Evolutionary conservation across 768 basidiomycete genomes (phyloP).

Genomic region (Mycena vitilis): DNA sequence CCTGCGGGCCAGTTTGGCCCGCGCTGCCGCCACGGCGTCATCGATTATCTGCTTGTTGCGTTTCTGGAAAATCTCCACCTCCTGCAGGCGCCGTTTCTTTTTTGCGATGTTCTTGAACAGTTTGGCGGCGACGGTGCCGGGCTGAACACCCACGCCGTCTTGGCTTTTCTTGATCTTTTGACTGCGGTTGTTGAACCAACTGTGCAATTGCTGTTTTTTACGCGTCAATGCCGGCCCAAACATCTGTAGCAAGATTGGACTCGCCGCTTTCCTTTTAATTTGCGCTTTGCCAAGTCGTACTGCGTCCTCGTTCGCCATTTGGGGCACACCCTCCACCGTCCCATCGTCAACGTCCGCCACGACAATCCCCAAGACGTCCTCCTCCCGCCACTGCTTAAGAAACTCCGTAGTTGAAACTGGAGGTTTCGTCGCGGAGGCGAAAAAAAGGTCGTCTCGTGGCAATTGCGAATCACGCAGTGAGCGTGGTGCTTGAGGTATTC

Average conservation of each 20-base stretch:
- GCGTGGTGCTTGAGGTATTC: no score
- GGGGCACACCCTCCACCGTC: background rate
- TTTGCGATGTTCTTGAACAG: background rate
- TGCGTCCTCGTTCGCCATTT: background rate
- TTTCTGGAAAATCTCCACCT: conserved; percentile 20
- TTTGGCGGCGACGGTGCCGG: background rate
- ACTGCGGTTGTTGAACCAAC: conserved; percentile 18
- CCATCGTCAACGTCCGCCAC: background rate
- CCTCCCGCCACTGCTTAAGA: background rate
- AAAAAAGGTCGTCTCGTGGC: no score
- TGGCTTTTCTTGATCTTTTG: background rate
- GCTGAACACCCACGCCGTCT: background rate
- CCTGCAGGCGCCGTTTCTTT: background rate
- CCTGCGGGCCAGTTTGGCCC: background rate
- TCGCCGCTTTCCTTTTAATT: background rate
- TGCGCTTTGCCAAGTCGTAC: background rate
- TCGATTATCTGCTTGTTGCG: background rate
- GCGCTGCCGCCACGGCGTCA: background rate
- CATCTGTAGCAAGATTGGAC: no score
- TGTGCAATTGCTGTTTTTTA: background rate
- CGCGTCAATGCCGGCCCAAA: background rate
- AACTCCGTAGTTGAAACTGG: no score
- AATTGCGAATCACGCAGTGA: no score
- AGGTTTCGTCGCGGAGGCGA: no score
- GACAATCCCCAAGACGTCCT: background rate